Base-by-base conservation (phyloP, 441 rosid species). In the Populus hybrid region DNA sequence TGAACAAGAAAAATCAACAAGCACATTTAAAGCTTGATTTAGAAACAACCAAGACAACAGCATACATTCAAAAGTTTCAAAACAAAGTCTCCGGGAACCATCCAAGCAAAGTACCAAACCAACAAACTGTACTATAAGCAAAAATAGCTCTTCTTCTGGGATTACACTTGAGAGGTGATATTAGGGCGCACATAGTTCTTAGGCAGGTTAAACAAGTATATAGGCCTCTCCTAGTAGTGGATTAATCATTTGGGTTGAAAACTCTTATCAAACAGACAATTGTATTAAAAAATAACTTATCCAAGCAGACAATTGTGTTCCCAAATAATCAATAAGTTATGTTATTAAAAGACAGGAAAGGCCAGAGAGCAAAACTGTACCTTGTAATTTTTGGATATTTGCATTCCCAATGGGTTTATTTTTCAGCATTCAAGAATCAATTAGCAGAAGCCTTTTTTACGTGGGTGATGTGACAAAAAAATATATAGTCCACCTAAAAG, bases 161-260 rank as follows among this genome's bases (percentile, higher is more conserved):
- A 1, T 8, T 20, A 10, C 65, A 67, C 21, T 28, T 5, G 71
- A 67, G 26, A 38, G 70, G 6, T 72, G 35, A 7, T 20, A 14
- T 35, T 73, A 34, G 42, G 24, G 30, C 16, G 23, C 46, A 73
- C 10, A 64, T 0, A 66, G 36, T 8, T 35, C 53, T 24, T 36
- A 1, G 30, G 16, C 1, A 5, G 23, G 20, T 2, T 65, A 20
- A 10, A 21, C 1, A 12, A 11, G 24, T n/a, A 64, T 16, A 63
- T 14, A 16, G 70, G 65, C 23, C 53, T 53, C 35, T 10, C 35
- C 21, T 20, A 7, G 24, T 6, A 28, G 24, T 23, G 35, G 24
- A 24, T 66, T 64, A 75, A 32, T 42, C 57, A 11, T 68, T 68
- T 75, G 21, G 68, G 68, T 57, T 69, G 59, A 24, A 21, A 53